Evolutionary conservation across 345 rosid genomes (phyloP).

Genomic region (Cardiospermum halicacabum): DNA sequence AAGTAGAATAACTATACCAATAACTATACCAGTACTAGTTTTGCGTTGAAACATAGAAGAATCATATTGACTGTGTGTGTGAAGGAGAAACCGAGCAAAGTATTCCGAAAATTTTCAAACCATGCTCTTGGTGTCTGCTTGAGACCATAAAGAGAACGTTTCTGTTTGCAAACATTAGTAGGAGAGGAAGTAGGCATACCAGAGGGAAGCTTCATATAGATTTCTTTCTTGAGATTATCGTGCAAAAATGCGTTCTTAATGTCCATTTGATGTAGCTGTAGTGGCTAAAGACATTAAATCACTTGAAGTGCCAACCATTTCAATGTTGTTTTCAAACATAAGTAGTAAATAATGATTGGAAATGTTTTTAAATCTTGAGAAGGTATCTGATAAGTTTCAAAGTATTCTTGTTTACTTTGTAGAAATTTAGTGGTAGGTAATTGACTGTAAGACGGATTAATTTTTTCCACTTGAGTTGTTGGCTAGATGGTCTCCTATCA

Average conservation of each 20-base stretch:
- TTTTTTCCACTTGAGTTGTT: background rate
- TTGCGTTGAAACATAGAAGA: background rate
- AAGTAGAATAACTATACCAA: background rate
- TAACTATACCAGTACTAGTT: background rate
- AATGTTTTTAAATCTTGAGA: background rate
- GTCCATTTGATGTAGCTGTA: background rate
- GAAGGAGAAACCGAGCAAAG: background rate
- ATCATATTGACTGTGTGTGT: background rate
- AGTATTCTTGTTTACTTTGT: background rate
- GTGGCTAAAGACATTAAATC: background rate
- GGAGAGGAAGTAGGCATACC: background rate
- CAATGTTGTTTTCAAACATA: background rate
- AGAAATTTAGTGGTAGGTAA: background rate
- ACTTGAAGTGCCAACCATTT: background rate
- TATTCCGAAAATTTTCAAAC: conserved; percentile 5
- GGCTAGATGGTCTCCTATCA: background rate
- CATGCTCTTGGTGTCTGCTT: conserved; percentile 7
- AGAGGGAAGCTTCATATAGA: background rate
- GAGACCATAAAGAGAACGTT: background rate
- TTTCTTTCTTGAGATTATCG: background rate
- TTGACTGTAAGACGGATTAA: background rate
- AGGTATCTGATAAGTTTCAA: background rate
- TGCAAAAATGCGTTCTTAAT: background rate
- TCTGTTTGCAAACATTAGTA: background rate
- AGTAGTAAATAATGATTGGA: background rate